Evolutionary conservation across 495 filamentous ascomycete species (phyloP), one percentile per base, ranked within the genome.

Genomic region (Hypoxylon intermedium): DNA sequence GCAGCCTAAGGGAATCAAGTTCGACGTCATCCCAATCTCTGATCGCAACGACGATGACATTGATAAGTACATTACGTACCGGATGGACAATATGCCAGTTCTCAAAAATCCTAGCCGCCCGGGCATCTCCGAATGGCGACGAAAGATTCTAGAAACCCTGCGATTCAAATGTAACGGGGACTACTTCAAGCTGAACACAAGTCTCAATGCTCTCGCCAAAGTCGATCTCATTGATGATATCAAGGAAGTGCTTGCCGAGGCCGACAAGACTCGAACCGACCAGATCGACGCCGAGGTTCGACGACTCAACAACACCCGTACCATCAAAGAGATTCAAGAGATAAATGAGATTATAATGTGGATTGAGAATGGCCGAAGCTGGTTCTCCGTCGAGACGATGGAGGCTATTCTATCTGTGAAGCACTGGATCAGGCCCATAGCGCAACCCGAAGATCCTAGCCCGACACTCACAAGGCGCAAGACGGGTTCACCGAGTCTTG

Each of bases 271-370:
- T 21, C 68, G 73, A 0, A 63, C 64, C 7, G 67, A 75, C 34
- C 74, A 75, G 53, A 74, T 77, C 18, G 56, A 62, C 20, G 58
- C 58, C 7, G 74, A 75, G 46, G 67, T 77, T 20, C 67, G 70
- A 21, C 67, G 60, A 3, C 64, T 75, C 20, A 77, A 77, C 50
- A 69, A 64, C n/a, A 67, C 28, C 5, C 68, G 65, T n/a, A 73
- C 65, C 5, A 15, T 69, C 1, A 75, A 75, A 46, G 74, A 77
- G 48, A 72, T 75, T 24, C 60, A 62, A 20, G 73, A 77, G 36
- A 74, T 77, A 16, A 77, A 77, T 26, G 73, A 75, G 53, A 75
- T 77, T 19, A 74, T 77, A 15, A 46, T 68, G 9, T 77, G 74
- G 74, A 65, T 77, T 41, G 47, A 69, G 6, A 66, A 64, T 18